A percentile compares a stretch with the other conserved stretches of the same genome.
These are phyloP conservation scores for Paulownia fortunei DNA, from an alignment of 257 asterid genomes.

Conservation along the genomic window DNA sequence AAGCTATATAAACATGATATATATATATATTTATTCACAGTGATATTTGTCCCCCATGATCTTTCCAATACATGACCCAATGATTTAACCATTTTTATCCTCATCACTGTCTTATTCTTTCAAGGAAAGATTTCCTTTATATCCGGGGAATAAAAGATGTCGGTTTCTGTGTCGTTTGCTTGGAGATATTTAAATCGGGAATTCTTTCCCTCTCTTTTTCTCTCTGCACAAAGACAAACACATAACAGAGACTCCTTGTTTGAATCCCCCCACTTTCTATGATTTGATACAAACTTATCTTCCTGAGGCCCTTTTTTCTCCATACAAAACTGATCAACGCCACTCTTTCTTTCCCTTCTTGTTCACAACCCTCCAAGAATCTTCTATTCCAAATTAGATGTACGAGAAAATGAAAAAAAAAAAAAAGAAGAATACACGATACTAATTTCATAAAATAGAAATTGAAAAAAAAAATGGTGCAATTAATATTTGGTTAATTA, in stretches of 20 bases:
- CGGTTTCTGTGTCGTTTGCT: slow-evolving; percentile 41
- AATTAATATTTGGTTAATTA: neutral
- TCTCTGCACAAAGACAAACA: slow-evolving; percentile 33
- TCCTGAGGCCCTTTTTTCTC: neutral
- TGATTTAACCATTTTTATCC: slow-evolving; percentile 44
- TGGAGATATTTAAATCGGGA: slow-evolving; percentile 13
- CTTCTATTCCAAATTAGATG: neutral
- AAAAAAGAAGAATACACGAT: neutral
- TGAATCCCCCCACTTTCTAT: neutral
- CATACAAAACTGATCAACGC: neutral
- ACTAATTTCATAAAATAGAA: neutral
- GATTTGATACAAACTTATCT: neutral
- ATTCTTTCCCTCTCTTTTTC: neutral
- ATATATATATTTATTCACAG: neutral
- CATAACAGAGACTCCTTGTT: slow-evolving; percentile 23
- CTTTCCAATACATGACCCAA: slow-evolving; percentile 32
- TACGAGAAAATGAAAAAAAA: neutral
- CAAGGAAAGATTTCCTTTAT: slow-evolving; percentile 48
- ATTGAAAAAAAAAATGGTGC: neutral
- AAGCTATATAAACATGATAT: neutral
- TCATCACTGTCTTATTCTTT: slow-evolving; percentile 42
- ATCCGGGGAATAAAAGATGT: slow-evolving; percentile 50
- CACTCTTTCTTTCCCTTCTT: neutral
- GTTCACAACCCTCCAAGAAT: slow-evolving; percentile 2
- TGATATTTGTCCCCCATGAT: slow-evolving; percentile 25